Evolutionary conservation across 345 rosid genomes (phyloP).

Genomic region (Rhizophora mangle): DNA sequence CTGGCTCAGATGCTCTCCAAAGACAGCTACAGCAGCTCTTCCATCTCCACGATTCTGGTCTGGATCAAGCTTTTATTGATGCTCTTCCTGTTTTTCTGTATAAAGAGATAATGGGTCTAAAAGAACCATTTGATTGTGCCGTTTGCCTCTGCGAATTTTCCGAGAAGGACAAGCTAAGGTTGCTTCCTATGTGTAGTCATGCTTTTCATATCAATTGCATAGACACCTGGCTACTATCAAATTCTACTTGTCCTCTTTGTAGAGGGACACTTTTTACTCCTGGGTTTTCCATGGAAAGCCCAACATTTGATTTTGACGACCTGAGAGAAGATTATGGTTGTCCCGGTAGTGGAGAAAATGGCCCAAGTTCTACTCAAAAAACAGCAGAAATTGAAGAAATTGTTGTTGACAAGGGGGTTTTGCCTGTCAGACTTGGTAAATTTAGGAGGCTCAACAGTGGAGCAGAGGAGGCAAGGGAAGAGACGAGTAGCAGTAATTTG

Average conservation of each 20-base stretch:
- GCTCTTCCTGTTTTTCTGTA: slow-evolving; percentile 83
- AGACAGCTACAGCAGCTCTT: slow-evolving; percentile 57
- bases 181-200: slow-evolving; percentile 83
- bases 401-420: slow-evolving; percentile 56
- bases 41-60: slow-evolving; percentile 84
- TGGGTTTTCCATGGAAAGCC: slow-evolving; percentile 67
- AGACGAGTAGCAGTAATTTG: slow-evolving; percentile 75
- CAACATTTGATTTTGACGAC: slow-evolving; percentile 69
- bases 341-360: slow-evolving; percentile 39
- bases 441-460: slow-evolving; percentile 48
- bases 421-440: slow-evolving; percentile 76
- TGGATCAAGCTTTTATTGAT: slow-evolving; percentile 86
- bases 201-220: slow-evolving; percentile 85
- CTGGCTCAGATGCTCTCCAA: slow-evolving; percentile 4
- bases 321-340: slow-evolving; percentile 56
- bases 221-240: slow-evolving; percentile 70
- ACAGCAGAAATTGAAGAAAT: slow-evolving; percentile 42
- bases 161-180: slow-evolving; percentile 72
- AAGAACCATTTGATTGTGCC: slow-evolving; percentile 86
- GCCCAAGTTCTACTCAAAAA: slow-evolving; percentile 36
- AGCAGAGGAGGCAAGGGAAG: slow-evolving; percentile 49
- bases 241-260: slow-evolving; percentile 1
- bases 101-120: slow-evolving; percentile 62
- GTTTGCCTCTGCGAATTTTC: slow-evolving; percentile 84
- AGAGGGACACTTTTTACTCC: slow-evolving; percentile 46